These are phyloP conservation scores for Serpula lacrymans DNA, from an alignment of 768 basidiomycete species.

Conservation along the genomic window DNA sequence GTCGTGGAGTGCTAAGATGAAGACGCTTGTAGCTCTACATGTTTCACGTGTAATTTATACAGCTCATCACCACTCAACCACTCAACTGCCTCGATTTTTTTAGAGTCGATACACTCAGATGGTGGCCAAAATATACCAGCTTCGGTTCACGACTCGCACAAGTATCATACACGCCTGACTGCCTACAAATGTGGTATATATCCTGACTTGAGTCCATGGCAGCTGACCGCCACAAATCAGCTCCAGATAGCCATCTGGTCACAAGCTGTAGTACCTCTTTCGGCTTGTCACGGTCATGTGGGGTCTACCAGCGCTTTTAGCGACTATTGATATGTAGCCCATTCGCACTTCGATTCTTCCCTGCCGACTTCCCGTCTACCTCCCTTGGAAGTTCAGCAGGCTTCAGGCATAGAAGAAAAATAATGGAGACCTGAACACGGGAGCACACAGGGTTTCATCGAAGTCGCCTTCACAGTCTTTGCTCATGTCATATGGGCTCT, in stretches of 20 bases:
- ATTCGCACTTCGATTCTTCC: slow-evolving; percentile 52
- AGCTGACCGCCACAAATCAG: slow-evolving; percentile 26
- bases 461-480: slow-evolving; percentile 51
- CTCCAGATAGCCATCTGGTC: slow-evolving; percentile 43
- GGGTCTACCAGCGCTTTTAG: slow-evolving; percentile 63
- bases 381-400: too few relatives aligned
- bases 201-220: too few relatives aligned
- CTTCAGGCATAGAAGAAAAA: slow-evolving; percentile 1
- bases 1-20: too few relatives aligned
- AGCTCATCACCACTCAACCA: too few relatives aligned
- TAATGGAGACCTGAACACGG: slow-evolving; percentile 34
- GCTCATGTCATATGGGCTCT: slow-evolving; percentile 70
- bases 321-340: slow-evolving; percentile 71
- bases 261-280: slow-evolving; percentile 48
- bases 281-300: slow-evolving; percentile 73
- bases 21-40: too few relatives aligned
- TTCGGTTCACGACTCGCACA: too few relatives aligned
- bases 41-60: too few relatives aligned
- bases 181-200: too few relatives aligned
- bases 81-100: too few relatives aligned
- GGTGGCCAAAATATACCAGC: too few relatives aligned
- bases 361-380: slow-evolving; percentile 45
- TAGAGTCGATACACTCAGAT: too few relatives aligned
- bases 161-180: too few relatives aligned
- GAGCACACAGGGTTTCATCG: slow-evolving; percentile 53